Conservation (phyloP, 1,284 basidiomycete genomes). For the Moesziomyces antarcticus region DNA sequence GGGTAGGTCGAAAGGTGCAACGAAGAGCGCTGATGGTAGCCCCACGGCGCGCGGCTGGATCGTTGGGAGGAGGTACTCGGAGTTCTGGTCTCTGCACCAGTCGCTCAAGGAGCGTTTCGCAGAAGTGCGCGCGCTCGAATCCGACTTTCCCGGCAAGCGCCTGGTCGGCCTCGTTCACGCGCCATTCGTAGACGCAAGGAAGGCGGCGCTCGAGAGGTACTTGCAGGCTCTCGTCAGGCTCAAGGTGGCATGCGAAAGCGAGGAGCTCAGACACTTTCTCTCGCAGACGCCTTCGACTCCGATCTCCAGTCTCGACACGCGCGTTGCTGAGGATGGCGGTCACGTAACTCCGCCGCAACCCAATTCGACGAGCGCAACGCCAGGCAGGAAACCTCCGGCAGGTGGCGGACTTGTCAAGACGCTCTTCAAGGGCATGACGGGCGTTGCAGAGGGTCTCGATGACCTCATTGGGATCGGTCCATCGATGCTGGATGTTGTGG, state of each 20-base stretch:
- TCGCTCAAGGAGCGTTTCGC: slow-evolving; percentile 76
- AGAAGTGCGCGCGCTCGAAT: slow-evolving; percentile 48
- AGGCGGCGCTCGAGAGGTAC: slow-evolving; percentile 84
- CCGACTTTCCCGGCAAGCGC: slow-evolving; percentile 55
- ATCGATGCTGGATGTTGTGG: slow-evolving; percentile 56
- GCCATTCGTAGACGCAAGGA: slow-evolving; percentile 77
- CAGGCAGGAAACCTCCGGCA: slow-evolving; percentile 13
- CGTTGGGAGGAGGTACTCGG: slow-evolving; percentile 89
- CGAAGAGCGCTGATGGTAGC: background rate
- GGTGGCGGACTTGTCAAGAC: slow-evolving; percentile 45
- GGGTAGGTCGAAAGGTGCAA: slow-evolving; percentile 4
- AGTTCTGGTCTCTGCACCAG: slow-evolving; percentile 89
- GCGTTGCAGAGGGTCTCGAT: slow-evolving; percentile 56
- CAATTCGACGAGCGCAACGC: slow-evolving; percentile 3
- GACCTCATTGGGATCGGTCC: slow-evolving; percentile 55
- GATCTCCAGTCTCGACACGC: slow-evolving; percentile 9
- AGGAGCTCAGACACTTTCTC: slow-evolving; percentile 84
- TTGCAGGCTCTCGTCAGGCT: slow-evolving; percentile 74
- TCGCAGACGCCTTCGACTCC: slow-evolving; percentile 69
- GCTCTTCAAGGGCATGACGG: slow-evolving; percentile 53
- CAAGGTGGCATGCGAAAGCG: slow-evolving; percentile 72
- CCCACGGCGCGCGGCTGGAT: slow-evolving; percentile 79
- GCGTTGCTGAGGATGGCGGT: slow-evolving; percentile 3
- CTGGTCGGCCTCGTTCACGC: slow-evolving; percentile 50
- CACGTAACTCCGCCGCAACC: slow-evolving; percentile 2